A percentile compares a stretch with the other conserved stretches of the same genome.
Evolutionary conservation across 495 filamentous ascomycete species (phyloP).

Genomic region (Xylaria cubensis): DNA sequence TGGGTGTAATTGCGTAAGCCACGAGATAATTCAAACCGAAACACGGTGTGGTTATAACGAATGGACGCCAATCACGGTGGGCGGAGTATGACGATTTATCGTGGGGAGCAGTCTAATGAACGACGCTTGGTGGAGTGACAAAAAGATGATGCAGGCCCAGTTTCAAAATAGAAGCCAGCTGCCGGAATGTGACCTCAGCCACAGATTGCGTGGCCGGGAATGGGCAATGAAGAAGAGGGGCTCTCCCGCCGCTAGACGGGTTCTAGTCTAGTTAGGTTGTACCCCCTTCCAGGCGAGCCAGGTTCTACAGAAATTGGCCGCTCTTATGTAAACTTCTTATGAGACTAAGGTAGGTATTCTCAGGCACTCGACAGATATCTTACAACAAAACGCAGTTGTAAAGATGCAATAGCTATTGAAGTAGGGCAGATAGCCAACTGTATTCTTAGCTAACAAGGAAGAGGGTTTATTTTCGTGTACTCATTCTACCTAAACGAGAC

Average conservation of each 20-base stretch:
- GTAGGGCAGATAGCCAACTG: too few species aligned
- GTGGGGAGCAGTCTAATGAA: neutral
- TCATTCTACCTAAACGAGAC: too few species aligned
- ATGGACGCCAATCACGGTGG: slow-evolving; percentile 18
- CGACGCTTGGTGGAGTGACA: slow-evolving; percentile 9
- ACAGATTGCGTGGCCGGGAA: slow-evolving; percentile 18
- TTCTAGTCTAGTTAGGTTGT: too few species aligned
- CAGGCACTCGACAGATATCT: too few species aligned
- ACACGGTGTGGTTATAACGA: slow-evolving; percentile 4
- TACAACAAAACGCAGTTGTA: too few species aligned
- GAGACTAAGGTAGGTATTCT: too few species aligned
- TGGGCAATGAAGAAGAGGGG: neutral
- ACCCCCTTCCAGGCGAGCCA: too few species aligned
- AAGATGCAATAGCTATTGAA: too few species aligned
- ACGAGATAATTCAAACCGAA: neutral
- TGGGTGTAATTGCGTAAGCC: neutral
- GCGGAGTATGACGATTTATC: slow-evolving; percentile 22
- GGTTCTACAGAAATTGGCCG: too few species aligned
- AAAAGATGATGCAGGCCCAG: slow-evolving; percentile 8
- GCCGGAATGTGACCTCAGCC: slow-evolving; percentile 4
- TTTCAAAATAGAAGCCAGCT: neutral
- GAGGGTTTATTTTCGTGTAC: too few species aligned
- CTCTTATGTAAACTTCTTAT: too few species aligned
- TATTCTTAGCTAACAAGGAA: too few species aligned
- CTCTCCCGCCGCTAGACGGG: neutral